phyloP scores from a whole-genome alignment of 73 alveolate genomes.

The Paramecium sexaurelia region DNA sequence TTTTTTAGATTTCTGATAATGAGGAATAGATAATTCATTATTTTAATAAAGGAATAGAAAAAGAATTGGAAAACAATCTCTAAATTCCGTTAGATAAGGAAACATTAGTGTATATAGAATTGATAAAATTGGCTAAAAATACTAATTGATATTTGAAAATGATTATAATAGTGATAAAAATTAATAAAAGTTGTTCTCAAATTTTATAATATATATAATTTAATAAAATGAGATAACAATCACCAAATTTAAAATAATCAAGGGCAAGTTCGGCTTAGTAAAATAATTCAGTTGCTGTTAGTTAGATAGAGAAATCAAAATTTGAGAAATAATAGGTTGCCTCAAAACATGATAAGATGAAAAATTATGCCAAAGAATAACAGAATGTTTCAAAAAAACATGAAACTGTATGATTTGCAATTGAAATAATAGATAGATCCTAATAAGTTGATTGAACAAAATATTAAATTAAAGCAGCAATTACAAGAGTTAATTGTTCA shows the following conservation, averaged over 20 bases:
- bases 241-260: background rate
- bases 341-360: conserved; percentile 15
- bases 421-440: conserved; percentile 13
- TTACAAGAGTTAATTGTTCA: background rate
- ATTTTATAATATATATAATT: background rate
- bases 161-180: background rate
- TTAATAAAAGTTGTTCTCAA: background rate
- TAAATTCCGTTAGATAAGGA: conserved; percentile 15
- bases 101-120: conserved; percentile 11
- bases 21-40: background rate
- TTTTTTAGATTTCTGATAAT: background rate
- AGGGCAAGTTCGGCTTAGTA: background rate
- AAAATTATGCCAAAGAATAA: background rate
- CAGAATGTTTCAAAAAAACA: conserved; percentile 24
- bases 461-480: conserved; percentile 1
- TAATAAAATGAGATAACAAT: conserved; percentile 16
- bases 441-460: background rate
- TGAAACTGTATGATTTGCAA: conserved; percentile 1
- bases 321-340: background rate
- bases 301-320: background rate
- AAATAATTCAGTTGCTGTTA: conserved; percentile 2
- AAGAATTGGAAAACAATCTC: background rate
- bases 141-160: background rate
- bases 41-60: background rate
- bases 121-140: conserved; percentile 38